Percentiles rank a stretch among this genome's conserved stretches.
Conservation (phyloP, 805 yeast genomes). For the Wickerhamomyces ciferrii region DNA sequence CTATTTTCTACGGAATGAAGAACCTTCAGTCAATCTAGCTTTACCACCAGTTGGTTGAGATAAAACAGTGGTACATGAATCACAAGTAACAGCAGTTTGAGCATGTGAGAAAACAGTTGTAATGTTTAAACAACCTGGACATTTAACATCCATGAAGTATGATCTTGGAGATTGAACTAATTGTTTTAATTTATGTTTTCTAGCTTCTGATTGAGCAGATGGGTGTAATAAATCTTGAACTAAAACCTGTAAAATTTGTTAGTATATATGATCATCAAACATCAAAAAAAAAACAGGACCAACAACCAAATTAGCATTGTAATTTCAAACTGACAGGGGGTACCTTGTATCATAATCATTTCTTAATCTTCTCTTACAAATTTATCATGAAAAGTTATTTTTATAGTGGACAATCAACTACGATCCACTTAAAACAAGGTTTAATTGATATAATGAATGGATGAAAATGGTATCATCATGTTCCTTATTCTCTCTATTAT, state of each 20-base stretch:
- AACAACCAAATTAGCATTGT: background rate
- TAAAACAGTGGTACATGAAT: constrained; percentile 95
- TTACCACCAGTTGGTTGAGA: constrained; percentile 99
- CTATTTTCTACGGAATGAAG: constrained; percentile 99
- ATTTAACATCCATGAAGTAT: constrained; percentile 99
- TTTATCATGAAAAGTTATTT: background rate
- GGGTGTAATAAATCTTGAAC: constrained; percentile 99
- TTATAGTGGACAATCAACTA: background rate
- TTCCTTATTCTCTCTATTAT: background rate
- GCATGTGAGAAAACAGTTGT: constrained; percentile 99
- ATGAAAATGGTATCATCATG: background rate
- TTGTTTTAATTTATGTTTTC: constrained; percentile 95
- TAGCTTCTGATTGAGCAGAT: constrained; percentile 92
- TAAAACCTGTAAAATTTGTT: constrained; percentile 62
- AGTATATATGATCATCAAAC: constrained; percentile 16
- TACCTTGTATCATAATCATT: background rate
- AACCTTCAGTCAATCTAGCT: constrained; percentile 99
- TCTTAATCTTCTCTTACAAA: background rate
- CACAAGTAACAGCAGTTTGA: constrained; percentile 99
- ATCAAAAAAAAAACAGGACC: too few species aligned
- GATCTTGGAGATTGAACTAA: constrained; percentile 98
- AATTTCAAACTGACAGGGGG: background rate
- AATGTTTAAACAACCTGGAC: constrained; percentile 99
- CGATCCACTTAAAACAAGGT: background rate
- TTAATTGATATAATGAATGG: background rate